phyloP scores from a whole-genome alignment of 805 yeast genomes.

The Brettanomyces anomalus region DNA sequence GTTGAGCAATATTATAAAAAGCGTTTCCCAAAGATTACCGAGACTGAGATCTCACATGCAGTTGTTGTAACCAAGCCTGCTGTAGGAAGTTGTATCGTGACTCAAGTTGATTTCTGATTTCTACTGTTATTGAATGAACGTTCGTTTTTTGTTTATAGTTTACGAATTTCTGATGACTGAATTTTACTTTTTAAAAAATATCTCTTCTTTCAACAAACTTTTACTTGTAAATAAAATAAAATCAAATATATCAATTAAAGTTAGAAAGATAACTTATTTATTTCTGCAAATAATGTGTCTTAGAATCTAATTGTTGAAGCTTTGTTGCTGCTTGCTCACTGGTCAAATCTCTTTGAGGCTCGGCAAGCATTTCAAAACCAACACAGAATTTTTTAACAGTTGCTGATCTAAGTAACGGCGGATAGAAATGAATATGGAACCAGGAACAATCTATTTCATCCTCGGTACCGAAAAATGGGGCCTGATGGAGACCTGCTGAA shows the following conservation, averaged over 20 bases:
- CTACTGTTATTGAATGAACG: neutral
- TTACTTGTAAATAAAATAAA: too few species aligned
- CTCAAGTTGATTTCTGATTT: neutral
- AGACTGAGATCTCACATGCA: neutral
- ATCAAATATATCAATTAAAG: too few species aligned
- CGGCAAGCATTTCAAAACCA: conserved; percentile 1
- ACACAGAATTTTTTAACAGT: conserved; percentile 3
- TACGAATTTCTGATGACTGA: too few species aligned
- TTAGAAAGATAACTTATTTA: too few species aligned
- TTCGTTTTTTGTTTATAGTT: too few species aligned
- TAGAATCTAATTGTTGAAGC: neutral
- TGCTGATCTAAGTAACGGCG: conserved; percentile 1
- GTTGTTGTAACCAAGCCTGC: conserved; percentile 2
- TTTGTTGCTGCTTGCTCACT: conserved; percentile 1
- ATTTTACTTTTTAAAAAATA: too few species aligned
- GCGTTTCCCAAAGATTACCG: neutral
- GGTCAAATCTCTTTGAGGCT: conserved; percentile 1
- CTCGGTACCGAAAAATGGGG: conserved; percentile 1
- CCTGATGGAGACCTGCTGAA: conserved; percentile 1
- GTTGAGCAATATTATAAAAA: conserved; percentile 1
- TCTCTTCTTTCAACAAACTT: too few species aligned
- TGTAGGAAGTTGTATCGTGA: neutral
- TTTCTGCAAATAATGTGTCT: neutral
- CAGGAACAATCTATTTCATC: neutral
- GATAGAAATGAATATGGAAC: conserved; percentile 2